Evolutionary conservation across 257 asterid species (phyloP), one percentile per base, ranked within the genome.

Genomic region (Rhazya stricta): DNA sequence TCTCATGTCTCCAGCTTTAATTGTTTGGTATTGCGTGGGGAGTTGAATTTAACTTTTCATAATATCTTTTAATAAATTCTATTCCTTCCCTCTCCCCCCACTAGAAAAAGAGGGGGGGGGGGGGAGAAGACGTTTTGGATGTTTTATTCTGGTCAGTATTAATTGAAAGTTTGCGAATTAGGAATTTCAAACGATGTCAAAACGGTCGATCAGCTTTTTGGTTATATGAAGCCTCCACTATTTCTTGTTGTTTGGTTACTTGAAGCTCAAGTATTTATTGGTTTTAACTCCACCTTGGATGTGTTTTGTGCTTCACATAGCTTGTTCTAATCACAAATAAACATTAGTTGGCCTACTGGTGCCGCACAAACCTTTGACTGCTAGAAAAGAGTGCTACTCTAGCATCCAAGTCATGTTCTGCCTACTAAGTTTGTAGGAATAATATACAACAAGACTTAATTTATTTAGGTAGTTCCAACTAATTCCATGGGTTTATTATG

Each of bases 221-320:
- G 25, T 62, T 62, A 54, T 54, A 21, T 54, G 61, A 54, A 54
- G 61, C 61, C n/a, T n/a, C n/a, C n/a, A n/a, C n/a, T n/a, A n/a
- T n/a, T n/a, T n/a, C n/a, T n/a, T n/a, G n/a, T n/a, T n/a, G n/a
- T n/a, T n/a, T n/a, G n/a, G n/a, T n/a, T n/a, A n/a, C n/a, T n/a
- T n/a, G n/a, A n/a, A n/a, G n/a, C 34, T 25, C 34, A 32, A 25
- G 18, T 13, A 3, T 57, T 57, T 34, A 3, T 1, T 56, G 25
- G 30, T n/a, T 23, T 56, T 56, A 53, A 53, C 25, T 19, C 30
- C 32, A 61, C 16, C 9, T 62, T 62, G 5, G n/a, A 32, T 62
- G 68, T 62, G 25, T 62, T 62, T 62, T 62, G 68, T 62, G 68
- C 68, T 32, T 34, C n/a, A 1, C 43, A 16, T 62, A 32, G 16